phyloP scores from a whole-genome alignment of 139 green algal species.

The Eudorina sp. region DNA sequence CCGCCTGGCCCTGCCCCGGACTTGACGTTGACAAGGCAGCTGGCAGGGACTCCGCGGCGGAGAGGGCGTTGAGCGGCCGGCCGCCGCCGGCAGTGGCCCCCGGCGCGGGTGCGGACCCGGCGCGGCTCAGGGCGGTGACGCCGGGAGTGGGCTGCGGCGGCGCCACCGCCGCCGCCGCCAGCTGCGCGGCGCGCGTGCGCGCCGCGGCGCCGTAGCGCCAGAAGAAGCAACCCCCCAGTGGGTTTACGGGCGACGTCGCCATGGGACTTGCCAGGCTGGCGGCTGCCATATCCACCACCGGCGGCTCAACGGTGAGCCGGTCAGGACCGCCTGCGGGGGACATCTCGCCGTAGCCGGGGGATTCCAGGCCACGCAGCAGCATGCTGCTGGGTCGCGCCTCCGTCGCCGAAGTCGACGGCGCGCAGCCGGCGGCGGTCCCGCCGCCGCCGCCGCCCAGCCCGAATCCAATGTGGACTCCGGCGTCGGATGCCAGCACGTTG shows the following conservation, averaged over 20 bases:
- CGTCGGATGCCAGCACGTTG: neutral
- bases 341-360: neutral
- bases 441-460: neutral
- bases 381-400: neutral
- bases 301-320: slow-evolving; percentile 31
- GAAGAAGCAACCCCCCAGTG: slow-evolving; percentile 12
- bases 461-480: neutral
- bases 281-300: neutral
- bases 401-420: neutral
- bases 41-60: neutral
- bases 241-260: neutral
- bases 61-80: neutral
- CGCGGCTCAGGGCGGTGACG: neutral
- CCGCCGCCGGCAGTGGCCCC: neutral
- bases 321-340: slow-evolving; percentile 17
- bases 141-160: neutral
- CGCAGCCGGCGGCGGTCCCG: neutral
- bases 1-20: neutral
- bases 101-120: neutral
- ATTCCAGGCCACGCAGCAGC: neutral
- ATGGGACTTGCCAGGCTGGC: slow-evolving; percentile 34
- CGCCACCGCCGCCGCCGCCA: neutral
- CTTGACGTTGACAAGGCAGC: neutral
- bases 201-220: slow-evolving; percentile 22
- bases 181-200: neutral